phyloP scores from a whole-genome alignment of 2,329 filamentous ascomycete genomes.

The Sarocladiaceae sp. region DNA sequence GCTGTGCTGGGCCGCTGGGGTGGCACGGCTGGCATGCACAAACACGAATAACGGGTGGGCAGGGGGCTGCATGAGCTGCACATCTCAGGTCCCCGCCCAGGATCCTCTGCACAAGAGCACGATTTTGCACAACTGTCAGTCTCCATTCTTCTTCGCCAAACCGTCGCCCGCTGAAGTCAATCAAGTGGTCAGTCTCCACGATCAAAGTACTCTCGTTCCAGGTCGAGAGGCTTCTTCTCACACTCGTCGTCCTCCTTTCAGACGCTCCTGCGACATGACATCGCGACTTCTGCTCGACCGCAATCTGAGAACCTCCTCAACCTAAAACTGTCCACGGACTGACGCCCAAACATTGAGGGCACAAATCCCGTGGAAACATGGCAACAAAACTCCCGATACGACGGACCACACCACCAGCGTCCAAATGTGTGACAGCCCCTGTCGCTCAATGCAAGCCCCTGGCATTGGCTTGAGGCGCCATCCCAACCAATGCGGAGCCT shows the following conservation, averaged over 20 bases:
- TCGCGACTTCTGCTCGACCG: too few relatives aligned
- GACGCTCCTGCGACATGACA: too few relatives aligned
- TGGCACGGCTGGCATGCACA: background rate
- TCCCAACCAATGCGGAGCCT: constrained; percentile 9
- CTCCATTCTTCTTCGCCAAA: too few relatives aligned
- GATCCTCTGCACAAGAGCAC: background rate
- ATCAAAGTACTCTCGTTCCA: too few relatives aligned
- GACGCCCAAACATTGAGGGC: too few relatives aligned
- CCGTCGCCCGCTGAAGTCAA: too few relatives aligned
- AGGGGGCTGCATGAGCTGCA: background rate
- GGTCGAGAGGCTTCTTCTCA: too few relatives aligned
- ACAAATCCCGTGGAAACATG: background rate
- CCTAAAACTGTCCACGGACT: too few relatives aligned
- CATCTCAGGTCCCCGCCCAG: background rate
- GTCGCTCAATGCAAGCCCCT: constrained; percentile 9
- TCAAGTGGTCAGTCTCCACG: too few relatives aligned
- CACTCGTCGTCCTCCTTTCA: too few relatives aligned
- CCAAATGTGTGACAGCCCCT: constrained; percentile 2
- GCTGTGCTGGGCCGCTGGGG: background rate
- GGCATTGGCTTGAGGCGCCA: background rate
- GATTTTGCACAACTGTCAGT: background rate
- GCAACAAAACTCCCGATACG: background rate
- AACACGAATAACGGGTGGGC: background rate
- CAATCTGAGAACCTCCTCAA: too few relatives aligned
- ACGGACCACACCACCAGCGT: background rate